Percentiles rank a stretch among this genome's conserved stretches.
These are phyloP conservation scores for Penicillium cataractarum DNA, from an alignment of 495 filamentous ascomycete species.

Conservation along the genomic window DNA sequence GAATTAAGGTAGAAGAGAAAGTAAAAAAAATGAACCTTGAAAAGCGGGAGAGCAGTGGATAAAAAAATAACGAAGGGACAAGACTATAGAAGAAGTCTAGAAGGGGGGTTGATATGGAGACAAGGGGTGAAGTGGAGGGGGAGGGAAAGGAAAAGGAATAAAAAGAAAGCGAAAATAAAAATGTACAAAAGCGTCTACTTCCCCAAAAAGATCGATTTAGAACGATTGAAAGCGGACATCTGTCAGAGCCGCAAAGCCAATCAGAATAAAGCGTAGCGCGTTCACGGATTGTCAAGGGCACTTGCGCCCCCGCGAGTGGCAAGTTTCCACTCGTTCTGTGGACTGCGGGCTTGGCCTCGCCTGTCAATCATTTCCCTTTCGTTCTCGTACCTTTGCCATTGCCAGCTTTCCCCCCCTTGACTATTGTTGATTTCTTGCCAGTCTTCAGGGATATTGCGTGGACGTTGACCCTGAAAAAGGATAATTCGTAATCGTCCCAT, in stretches of 20 bases:
- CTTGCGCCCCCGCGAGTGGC: slow-evolving; percentile 32
- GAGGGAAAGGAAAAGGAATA: slow-evolving; percentile 15
- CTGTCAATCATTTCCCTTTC: slow-evolving; percentile 21
- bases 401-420: not conserved
- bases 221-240: slow-evolving; percentile 19
- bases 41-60: slow-evolving; percentile 16
- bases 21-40: slow-evolving; percentile 5
- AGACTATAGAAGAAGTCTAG: slow-evolving; percentile 35
- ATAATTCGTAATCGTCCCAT: not conserved
- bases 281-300: slow-evolving; percentile 17
- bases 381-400: slow-evolving; percentile 1
- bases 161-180: slow-evolving; percentile 19
- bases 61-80: slow-evolving; percentile 29
- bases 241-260: slow-evolving; percentile 26
- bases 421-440: not conserved
- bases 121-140: slow-evolving; percentile 21
- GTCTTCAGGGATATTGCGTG: not conserved
- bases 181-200: not conserved
- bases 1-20: slow-evolving; percentile 7
- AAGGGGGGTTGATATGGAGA: slow-evolving; percentile 28
- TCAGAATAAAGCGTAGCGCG: slow-evolving; percentile 20
- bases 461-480: not conserved
- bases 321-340: slow-evolving; percentile 20
- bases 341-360: slow-evolving; percentile 8
- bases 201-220: slow-evolving; percentile 18